Evolutionary conservation across 306 rosid species (phyloP).

Genomic region (Acacia confusa): DNA sequence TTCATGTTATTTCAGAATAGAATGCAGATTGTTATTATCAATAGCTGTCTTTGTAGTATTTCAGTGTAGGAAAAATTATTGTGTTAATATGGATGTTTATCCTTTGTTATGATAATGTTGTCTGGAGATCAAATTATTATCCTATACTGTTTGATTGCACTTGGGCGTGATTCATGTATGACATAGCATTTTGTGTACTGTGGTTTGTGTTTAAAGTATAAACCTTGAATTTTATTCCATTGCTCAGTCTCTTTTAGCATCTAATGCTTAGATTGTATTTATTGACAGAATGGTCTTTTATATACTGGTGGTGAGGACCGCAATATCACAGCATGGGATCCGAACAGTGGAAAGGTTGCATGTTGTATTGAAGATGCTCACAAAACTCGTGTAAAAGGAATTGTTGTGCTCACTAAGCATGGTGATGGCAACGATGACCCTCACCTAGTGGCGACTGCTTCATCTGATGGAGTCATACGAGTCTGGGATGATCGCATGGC

Average conservation of each 20-base stretch:
- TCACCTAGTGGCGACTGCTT: slow-evolving; percentile 73
- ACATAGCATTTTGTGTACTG: not conserved
- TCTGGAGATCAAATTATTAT: too few relatives aligned
- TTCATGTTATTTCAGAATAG: not conserved
- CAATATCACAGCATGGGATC: slow-evolving; percentile 78
- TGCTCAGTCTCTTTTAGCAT: not conserved
- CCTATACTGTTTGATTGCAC: too few relatives aligned
- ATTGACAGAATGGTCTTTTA: slow-evolving; percentile 70
- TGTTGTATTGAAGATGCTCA: slow-evolving; percentile 79
- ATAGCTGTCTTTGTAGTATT: not conserved
- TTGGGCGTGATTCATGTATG: not conserved
- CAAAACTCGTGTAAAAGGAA: slow-evolving; percentile 76
- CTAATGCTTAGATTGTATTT: slow-evolving; percentile 9
- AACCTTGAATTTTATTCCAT: not conserved
- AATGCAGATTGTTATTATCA: not conserved
- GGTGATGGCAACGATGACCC: slow-evolving; percentile 59
- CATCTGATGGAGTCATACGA: slow-evolving; percentile 83
- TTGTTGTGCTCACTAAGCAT: slow-evolving; percentile 55
- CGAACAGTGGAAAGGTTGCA: slow-evolving; percentile 73
- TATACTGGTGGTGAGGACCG: slow-evolving; percentile 86
- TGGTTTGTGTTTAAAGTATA: not conserved
- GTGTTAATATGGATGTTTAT: not conserved
- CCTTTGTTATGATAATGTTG: too few relatives aligned
- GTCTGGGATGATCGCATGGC: slow-evolving; percentile 97
- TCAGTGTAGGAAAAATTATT: not conserved